A percentile compares a stretch with the other conserved stretches of the same genome.
Conservation (phyloP, 2,329 filamentous ascomycete species). For the Fusarium fujikuroi region DNA sequence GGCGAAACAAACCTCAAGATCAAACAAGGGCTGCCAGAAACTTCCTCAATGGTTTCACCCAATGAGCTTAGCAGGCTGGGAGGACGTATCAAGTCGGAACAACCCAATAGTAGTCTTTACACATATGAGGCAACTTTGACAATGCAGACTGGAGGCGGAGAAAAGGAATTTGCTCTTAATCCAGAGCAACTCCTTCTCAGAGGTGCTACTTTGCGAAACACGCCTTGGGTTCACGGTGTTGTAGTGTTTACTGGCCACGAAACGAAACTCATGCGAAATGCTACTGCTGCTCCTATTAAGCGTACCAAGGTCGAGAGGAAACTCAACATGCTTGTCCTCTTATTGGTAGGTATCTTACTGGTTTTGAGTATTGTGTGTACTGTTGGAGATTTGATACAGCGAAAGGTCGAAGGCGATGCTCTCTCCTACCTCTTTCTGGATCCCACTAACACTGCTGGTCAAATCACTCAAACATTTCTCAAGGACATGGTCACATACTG, state of each 20-base stretch:
- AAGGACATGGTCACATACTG: slow-evolving; percentile 97
- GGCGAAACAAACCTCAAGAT: slow-evolving; percentile 99
- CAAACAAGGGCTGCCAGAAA: slow-evolving; percentile 96
- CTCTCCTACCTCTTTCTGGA: slow-evolving; percentile 80
- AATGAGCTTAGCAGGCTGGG: slow-evolving; percentile 86
- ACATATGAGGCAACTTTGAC: slow-evolving; percentile 98
- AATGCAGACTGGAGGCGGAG: slow-evolving; percentile 87
- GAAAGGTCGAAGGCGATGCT: slow-evolving; percentile 69
- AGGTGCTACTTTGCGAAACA: slow-evolving; percentile 94
- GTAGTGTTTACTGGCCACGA: slow-evolving; percentile 96
- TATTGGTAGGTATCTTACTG: slow-evolving; percentile 86
- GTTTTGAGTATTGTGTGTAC: slow-evolving; percentile 89
- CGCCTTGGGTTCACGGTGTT: slow-evolving; percentile 94
- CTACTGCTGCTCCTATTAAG: slow-evolving; percentile 96
- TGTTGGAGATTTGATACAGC: slow-evolving; percentile 86
- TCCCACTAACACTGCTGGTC: slow-evolving; percentile 62
- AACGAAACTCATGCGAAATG: slow-evolving; percentile 98
- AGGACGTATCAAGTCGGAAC: slow-evolving; percentile 90
- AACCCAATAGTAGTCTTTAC: slow-evolving; percentile 97
- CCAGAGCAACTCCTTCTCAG: slow-evolving; percentile 93
- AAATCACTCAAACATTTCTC: slow-evolving; percentile 82
- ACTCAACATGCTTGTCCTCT: slow-evolving; percentile 92
- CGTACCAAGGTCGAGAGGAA: slow-evolving; percentile 94
- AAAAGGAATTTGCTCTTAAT: slow-evolving; percentile 89
- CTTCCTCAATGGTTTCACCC: slow-evolving; percentile 84